Conservation (phyloP, 2,329 filamentous ascomycete genomes). For the Coniosporium tulheliwenetii region DNA sequence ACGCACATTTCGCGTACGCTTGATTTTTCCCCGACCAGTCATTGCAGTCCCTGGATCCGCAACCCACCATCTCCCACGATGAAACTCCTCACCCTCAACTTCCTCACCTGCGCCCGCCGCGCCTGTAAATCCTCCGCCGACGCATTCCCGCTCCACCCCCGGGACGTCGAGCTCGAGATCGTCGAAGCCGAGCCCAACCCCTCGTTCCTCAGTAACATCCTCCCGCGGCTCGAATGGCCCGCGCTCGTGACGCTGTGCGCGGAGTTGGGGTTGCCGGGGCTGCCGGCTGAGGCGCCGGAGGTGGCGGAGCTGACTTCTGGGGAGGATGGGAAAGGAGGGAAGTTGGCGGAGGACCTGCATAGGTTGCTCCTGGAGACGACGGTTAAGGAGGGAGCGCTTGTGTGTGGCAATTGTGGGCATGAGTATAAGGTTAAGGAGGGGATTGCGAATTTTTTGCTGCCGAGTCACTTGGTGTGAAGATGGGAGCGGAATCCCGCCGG, state of each 20-base stretch:
- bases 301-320: constrained; percentile 21
- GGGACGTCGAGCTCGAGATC: constrained; percentile 79
- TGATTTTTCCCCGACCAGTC: too few species aligned
- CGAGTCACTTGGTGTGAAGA: constrained; percentile 65
- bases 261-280: constrained; percentile 51
- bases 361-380: constrained; percentile 75
- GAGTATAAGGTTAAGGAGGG: constrained; percentile 92
- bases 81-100: constrained; percentile 94
- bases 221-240: constrained; percentile 79
- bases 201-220: constrained; percentile 65
- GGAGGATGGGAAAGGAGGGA: constrained; percentile 46
- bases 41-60: too few species aligned
- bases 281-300: constrained; percentile 34
- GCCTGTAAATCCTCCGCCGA: constrained; percentile 67
- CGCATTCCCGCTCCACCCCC: constrained; percentile 83
- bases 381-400: constrained; percentile 73
- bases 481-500: constrained; percentile 1
- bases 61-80: constrained; percentile 30
- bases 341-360: constrained; percentile 58
- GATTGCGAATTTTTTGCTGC: constrained; percentile 89
- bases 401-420: constrained; percentile 82
- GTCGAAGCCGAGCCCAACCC: constrained; percentile 70
- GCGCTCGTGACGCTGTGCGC: constrained; percentile 59
- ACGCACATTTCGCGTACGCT: too few species aligned
- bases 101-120: constrained; percentile 91